Base-by-base conservation (phyloP, 208 protist genomes). In the Acanthamoeba royreba region DNA sequence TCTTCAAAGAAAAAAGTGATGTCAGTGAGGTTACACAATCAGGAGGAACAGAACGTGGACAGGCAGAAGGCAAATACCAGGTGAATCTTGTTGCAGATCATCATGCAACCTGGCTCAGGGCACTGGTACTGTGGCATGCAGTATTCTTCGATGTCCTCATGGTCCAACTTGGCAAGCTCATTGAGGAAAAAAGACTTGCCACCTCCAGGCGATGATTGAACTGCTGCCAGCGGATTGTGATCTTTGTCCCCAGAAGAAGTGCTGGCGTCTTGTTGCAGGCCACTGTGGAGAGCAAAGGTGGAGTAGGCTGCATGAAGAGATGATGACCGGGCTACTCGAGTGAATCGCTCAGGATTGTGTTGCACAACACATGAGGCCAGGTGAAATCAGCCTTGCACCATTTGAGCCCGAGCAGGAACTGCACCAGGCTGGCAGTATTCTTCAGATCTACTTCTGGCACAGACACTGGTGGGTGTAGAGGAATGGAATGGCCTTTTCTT, bases 141-240 rank as follows among this genome's bases (percentile, higher is more conserved):
- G 49, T 40, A n/a, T n/a, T 79, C 66, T 40, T 83, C 72, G 5
- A 83, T 83, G 72, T 11, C 72, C 33, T 58, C 49, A 58, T 58
- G 49, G 49, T 58, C n/a, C 22, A 89, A 58, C 8, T 46, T 28
- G 28, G 81, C 81, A 25, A 89, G 9, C 81, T 89, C 45, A 63
- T 89, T 43, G 5, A 89, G 46, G 5, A 89, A 89, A 58, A 89
- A 89, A 11, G 81, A 89, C 8, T 89, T 89, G 81, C 81, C 81
- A 19, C 81, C 81, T 61, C 3, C 81, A 63, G 81, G 81, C 1
- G 81, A 19, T 4, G 81, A 46, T 2, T 89, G 81, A 4, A 89
- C 4, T 7, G 7, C 35, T 9, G 49, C 22, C 8, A 89, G 81
- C 7, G 81, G 43, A 38, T 89, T 89, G 35, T 17, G 17, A 28